These are phyloP conservation scores for Sphaerulina populicola DNA, from an alignment of 2,329 filamentous ascomycete species.

Conservation along the genomic window DNA sequence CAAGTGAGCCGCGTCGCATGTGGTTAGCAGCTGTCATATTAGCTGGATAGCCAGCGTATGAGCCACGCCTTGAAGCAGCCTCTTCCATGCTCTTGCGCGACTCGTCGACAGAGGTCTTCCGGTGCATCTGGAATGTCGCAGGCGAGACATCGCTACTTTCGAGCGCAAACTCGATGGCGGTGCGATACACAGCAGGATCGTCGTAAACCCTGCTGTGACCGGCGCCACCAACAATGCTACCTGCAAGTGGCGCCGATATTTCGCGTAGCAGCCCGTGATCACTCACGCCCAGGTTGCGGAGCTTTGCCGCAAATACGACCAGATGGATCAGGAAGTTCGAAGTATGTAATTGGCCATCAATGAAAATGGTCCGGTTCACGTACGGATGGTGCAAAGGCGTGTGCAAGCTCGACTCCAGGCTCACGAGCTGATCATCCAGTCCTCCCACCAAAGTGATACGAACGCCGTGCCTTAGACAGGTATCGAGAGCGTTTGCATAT, in stretches of 20 bases:
- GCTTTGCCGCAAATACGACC: constrained; percentile 83
- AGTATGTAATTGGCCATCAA: constrained; percentile 84
- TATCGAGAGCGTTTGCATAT: constrained; percentile 67
- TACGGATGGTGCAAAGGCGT: constrained; percentile 80
- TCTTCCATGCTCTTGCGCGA: constrained; percentile 19
- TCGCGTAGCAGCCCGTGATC: constrained; percentile 92
- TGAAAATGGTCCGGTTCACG: constrained; percentile 90
- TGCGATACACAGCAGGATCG: constrained; percentile 73
- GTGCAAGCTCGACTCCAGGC: constrained; percentile 85
- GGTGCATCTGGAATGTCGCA: constrained; percentile 1
- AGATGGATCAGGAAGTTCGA: constrained; percentile 91
- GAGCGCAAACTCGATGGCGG: constrained; percentile 42
- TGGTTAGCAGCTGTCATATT: constrained; percentile 28
- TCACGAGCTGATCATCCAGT: constrained; percentile 94
- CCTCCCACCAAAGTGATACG: constrained; percentile 83
- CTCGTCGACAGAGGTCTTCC: constrained; percentile 15
- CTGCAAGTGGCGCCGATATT: constrained; percentile 77
- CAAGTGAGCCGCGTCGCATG: constrained; percentile 29
- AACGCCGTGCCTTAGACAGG: constrained; percentile 67
- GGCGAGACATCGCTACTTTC: constrained; percentile 37
- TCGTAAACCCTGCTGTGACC: constrained; percentile 92
- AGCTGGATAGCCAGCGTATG: constrained; percentile 26
- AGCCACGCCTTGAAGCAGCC: constrained; percentile 19
- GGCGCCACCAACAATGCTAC: constrained; percentile 82
- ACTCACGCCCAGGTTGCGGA: constrained; percentile 84